Evolutionary conservation across 805 yeast species (phyloP), one percentile per base, ranked within the genome.

Genomic region (Hanseniaspora occidentalis): DNA sequence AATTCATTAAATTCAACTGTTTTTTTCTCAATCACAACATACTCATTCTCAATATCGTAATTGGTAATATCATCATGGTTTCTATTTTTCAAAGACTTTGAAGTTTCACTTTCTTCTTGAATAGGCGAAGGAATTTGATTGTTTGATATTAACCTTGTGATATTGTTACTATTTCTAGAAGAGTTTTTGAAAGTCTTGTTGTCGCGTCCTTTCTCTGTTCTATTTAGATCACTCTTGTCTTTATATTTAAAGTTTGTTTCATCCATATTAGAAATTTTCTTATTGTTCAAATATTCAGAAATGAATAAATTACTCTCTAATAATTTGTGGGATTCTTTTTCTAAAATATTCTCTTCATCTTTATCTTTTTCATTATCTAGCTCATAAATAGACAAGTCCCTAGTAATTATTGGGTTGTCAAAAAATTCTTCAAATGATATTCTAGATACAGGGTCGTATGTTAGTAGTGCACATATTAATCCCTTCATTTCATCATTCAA

Each of bases 1-100:
- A 92, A 67, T 2, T 95, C 89, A 63, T 89, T 89, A 7, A 89
- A 94, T 56, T 92, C 97, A 3, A 89, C 96, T 0, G 92, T 84
- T 38, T 94, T 73, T 57, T 89, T 92, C 57, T 89, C 97, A 22
- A 89, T 88, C 31, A 89, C 94, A 25, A 89, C 97, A 51, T 89
- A 89, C 52, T 86, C 96, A 48, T 75, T 78, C 50, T 85, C 95
- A 18, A 70, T 53, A 40, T 77, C 82, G 60, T 45, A 59, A 47
- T 43, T 45, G 25, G 19, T 14, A 31, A 25, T n/a, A n/a, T 21
- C 14, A 1, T 27, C 17, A n/a, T 34, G 43, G 27, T 34, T 45
- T 41, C 16, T 37, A 40, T 31, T 49, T 50, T 25, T 46, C 49
- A 9, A 45, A 33, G 31, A 50, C 36, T 11, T 44, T 39, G 25